Base-by-base conservation (phyloP, 1,284 basidiomycete species). In the Termitomyces sp. region DNA sequence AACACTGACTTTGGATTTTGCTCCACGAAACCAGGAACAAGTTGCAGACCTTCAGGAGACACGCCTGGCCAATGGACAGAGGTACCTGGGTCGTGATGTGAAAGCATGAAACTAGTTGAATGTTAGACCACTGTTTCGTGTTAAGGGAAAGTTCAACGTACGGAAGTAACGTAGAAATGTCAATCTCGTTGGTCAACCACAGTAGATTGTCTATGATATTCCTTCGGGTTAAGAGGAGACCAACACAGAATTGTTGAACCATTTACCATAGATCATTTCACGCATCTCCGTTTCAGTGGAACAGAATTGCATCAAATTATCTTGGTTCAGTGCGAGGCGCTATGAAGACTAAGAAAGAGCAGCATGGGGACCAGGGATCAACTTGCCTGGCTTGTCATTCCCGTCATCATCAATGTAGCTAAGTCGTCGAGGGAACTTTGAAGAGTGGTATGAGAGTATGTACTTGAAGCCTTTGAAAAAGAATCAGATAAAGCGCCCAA, bases 141-240 rank as follows among this genome's bases (percentile, higher is more conserved):
- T 26, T 18, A 41, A 44, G 10, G 34, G 24, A 44, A 44, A 37
- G 37, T 40, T 40, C 19, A 31, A 52, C 61, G 53, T 40, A 65
- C 64, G 65, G 65, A 33, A 67, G 52, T n/a, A 66, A 53, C 38
- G 64, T 45, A 8, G 57, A 38, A 21, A 65, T 55, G 50, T 66
- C 63, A 21, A 58, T 60, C 33, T 64, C 60, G 11, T 40, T 52
- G 13, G 50, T 56, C 18, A 67, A 55, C 66, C 66, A 67, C n/a
- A 48, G 46, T 40, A 67, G 54, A 45, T 65, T 64, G 10, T 61
- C 64, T 67, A 38, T 8, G 19, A n/a, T 11, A 34, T 34, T 30
- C 18, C 19, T 37, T 39, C 11, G 10, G 28, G 46, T 18, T n/a
- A 40, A 30, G 7, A 33, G n/a, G 5, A 16, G 6, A 31, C 7